These are phyloP conservation scores for Ceratobasidium sp. DNA, from an alignment of 1,284 basidiomycete genomes.

Conservation along the genomic window DNA sequence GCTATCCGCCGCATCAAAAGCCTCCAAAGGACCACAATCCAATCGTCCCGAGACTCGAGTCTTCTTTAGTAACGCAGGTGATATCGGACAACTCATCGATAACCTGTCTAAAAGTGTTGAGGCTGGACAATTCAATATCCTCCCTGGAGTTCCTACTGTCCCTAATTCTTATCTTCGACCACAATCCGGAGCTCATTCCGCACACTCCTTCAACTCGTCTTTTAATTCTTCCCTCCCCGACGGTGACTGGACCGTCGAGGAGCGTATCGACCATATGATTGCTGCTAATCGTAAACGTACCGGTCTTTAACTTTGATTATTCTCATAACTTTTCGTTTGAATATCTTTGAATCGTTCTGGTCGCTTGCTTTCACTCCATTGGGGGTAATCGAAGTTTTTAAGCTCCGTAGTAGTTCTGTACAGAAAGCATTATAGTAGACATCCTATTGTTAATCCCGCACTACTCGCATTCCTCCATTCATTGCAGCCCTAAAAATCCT, in stretches of 20 bases:
- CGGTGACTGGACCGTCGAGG: conserved; percentile 68
- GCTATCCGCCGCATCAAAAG: conserved; percentile 54
- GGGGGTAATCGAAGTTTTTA: background rate
- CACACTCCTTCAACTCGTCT: conserved; percentile 58
- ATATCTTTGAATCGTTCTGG: conserved; percentile 47
- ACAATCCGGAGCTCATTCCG: conserved; percentile 32
- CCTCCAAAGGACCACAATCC: background rate
- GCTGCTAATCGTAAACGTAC: conserved; percentile 55
- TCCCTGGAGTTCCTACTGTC: conserved; percentile 40
- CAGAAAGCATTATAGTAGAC: conserved; percentile 26
- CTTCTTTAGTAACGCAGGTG: conserved; percentile 80
- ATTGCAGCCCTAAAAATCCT: conserved; percentile 44
- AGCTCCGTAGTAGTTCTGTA: conserved; percentile 26
- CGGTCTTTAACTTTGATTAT: conserved; percentile 59
- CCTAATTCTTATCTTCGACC: conserved; percentile 23
- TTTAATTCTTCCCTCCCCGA: conserved; percentile 59
- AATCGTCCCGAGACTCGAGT: conserved; percentile 58
- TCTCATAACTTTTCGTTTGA: conserved; percentile 50
- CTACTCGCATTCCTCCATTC: conserved; percentile 32
- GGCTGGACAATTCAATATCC: conserved; percentile 81
- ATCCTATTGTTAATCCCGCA: conserved; percentile 25
- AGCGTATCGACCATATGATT: conserved; percentile 80
- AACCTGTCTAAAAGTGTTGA: conserved; percentile 82
- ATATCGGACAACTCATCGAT: conserved; percentile 85
- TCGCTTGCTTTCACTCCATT: conserved; percentile 4